Base-by-base conservation (phyloP, 257 asterid species). In the Plantago elongata region DNA sequence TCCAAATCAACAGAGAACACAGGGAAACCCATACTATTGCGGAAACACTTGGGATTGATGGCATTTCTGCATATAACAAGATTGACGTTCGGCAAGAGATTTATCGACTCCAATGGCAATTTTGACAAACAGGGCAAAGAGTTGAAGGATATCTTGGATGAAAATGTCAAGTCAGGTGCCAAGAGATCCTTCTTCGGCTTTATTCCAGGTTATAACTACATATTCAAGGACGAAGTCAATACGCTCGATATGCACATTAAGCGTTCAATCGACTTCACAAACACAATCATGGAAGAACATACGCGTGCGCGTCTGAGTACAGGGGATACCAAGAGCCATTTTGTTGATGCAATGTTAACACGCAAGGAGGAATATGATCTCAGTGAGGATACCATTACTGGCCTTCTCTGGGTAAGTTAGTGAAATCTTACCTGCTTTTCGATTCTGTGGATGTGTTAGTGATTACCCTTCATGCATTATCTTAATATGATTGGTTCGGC, bases 21-120 rank as follows among this genome's bases (percentile, higher is more conserved):
- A 49, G 63, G 90, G 13, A 80, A 85, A 72, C 71, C 79, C 55
- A 7, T 90, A 72, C 72, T 77, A 69, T 40, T 87, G 65, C 87
- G 95, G 7, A 78, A 83, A 1, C 75, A 87, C 74, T 49, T 90
- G 71, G 84, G 93, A 9, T 59, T 81, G 73, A 88, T 90, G 70
- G 81, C 97, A 17, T 90, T 87, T 72, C 78, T 84, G 68, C 94
- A 90, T 77, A 90, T 90, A 63, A 90, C 97, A 51, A 74, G 95
- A 56, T 47, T 90, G 61, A 73, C 86, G 13, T 87, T 90, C 61
- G 97, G 97, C 44, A 90, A 90, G 67, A 75, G 90, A 56, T 87
- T 87, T 75, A 74, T 89, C 78, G 77, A 84, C 73, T 54, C 76
- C 0, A 60, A 81, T 1, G 95, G 95, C 0, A 75, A 63, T 34